phyloP scores from a whole-genome alignment of 2,329 filamentous ascomycete genomes.

The Talaromyces sp. region DNA sequence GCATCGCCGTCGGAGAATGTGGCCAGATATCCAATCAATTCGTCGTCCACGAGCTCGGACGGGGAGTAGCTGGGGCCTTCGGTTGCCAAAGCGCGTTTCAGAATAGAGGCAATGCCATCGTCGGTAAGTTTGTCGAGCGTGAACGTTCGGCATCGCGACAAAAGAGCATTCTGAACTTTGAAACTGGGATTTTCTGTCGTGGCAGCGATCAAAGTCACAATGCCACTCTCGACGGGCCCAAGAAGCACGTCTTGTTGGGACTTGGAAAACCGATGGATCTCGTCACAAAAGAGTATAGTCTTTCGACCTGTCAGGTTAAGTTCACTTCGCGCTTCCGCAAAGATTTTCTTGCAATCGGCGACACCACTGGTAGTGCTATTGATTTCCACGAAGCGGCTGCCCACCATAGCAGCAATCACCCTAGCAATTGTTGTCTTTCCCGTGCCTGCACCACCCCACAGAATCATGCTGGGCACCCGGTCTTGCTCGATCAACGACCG shows the following conservation, averaged over 20 bases:
- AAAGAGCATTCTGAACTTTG: slow-evolving; percentile 79
- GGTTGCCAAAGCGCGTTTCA: slow-evolving; percentile 65
- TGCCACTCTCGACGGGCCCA: slow-evolving; percentile 83
- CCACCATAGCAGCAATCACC: slow-evolving; percentile 77
- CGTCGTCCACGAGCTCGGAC: slow-evolving; percentile 62
- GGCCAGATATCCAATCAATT: slow-evolving; percentile 75
- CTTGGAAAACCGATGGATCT: slow-evolving; percentile 89
- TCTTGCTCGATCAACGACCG: slow-evolving; percentile 80
- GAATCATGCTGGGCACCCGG: slow-evolving; percentile 86
- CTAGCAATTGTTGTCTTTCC: slow-evolving; percentile 70
- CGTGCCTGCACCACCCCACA: slow-evolving; percentile 59
- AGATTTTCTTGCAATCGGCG: slow-evolving; percentile 86
- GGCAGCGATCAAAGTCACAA: slow-evolving; percentile 86
- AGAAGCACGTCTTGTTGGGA: slow-evolving; percentile 93
- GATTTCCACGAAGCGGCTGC: slow-evolving; percentile 87
- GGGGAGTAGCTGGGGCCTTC: slow-evolving; percentile 52
- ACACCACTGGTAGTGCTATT: slow-evolving; percentile 88
- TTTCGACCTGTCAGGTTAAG: slow-evolving; percentile 74
- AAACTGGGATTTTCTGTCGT: slow-evolving; percentile 98
- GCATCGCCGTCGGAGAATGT: slow-evolving; percentile 89
- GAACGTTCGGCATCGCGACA: slow-evolving; percentile 88
- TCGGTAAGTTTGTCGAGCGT: slow-evolving; percentile 71
- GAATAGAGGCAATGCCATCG: slow-evolving; percentile 66
- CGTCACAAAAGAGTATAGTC: slow-evolving; percentile 96
- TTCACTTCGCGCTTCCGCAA: slow-evolving; percentile 77